A percentile compares a stretch with the other conserved stretches of the same genome.
These are phyloP conservation scores for Coemansia sp. DNA, from an alignment of 192 early-diverging fungal species.

Conservation along the genomic window DNA sequence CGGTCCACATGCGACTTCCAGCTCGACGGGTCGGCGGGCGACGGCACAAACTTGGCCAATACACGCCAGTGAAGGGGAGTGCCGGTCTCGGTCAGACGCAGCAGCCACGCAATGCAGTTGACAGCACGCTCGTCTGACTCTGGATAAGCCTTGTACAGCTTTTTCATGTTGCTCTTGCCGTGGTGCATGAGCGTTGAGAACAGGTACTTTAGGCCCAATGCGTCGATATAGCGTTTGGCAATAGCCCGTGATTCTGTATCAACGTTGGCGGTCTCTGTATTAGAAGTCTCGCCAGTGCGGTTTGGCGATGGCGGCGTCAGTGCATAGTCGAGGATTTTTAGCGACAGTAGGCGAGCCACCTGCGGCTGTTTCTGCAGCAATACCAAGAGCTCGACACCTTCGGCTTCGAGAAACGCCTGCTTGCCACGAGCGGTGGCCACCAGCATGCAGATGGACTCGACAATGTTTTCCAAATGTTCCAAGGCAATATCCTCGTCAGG, in stretches of 20 bases:
- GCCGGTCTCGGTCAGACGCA: slow-evolving; percentile 63
- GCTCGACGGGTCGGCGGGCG: slow-evolving; percentile 54
- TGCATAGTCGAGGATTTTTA: slow-evolving; percentile 85
- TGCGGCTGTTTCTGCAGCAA: slow-evolving; percentile 83
- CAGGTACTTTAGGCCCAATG: slow-evolving; percentile 77
- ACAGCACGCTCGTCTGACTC: slow-evolving; percentile 84
- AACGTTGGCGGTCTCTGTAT: background rate
- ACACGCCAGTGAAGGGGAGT: slow-evolving; percentile 69
- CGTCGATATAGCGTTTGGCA: slow-evolving; percentile 79
- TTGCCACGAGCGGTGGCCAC: slow-evolving; percentile 71
- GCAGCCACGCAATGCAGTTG: slow-evolving; percentile 78
- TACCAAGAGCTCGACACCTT: slow-evolving; percentile 91
- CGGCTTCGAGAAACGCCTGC: slow-evolving; percentile 69
- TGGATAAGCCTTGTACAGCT: slow-evolving; percentile 73
- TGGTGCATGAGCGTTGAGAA: slow-evolving; percentile 79
- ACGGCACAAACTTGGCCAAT: slow-evolving; percentile 73
- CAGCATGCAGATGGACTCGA: slow-evolving; percentile 77
- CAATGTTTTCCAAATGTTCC: slow-evolving; percentile 91
- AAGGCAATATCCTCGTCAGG: slow-evolving; percentile 81
- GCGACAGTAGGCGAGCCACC: slow-evolving; percentile 74
- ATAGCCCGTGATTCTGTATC: slow-evolving; percentile 41
- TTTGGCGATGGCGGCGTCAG: slow-evolving; percentile 52
- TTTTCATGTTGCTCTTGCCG: slow-evolving; percentile 75
- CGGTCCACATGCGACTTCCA: slow-evolving; percentile 82
- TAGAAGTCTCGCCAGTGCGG: background rate